Percentiles rank a stretch among this genome's conserved stretches.
These are phyloP conservation scores for Salix brachista DNA, from an alignment of 345 rosid genomes.

Conservation along the genomic window DNA sequence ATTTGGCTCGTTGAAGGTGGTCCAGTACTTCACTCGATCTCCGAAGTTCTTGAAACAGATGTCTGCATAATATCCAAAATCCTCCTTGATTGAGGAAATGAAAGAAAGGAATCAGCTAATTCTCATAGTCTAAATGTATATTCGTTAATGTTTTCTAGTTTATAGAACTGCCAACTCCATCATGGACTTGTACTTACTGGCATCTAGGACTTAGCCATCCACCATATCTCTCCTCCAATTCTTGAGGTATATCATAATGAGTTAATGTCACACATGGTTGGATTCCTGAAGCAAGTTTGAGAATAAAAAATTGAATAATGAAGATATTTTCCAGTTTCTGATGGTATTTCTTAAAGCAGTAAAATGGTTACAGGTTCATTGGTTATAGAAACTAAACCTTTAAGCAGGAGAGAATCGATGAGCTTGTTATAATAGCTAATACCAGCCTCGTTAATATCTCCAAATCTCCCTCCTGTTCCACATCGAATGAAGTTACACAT, in stretches of 20 bases:
- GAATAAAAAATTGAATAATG: no score
- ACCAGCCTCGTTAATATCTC: conserved; percentile 54
- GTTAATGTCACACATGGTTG: conserved; percentile 5
- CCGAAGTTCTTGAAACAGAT: conserved; percentile 19
- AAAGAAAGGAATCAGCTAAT: background rate
- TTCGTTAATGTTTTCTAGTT: no score
- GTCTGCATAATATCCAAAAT: conserved; percentile 20
- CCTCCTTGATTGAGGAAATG: conserved; percentile 15
- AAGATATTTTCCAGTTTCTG: no score
- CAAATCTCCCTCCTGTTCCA: conserved; percentile 60
- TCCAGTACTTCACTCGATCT: conserved; percentile 22
- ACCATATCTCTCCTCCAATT: conserved; percentile 10
- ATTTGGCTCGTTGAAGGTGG: conserved; percentile 23
- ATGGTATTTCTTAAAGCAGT: background rate
- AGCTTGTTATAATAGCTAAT: conserved; percentile 52
- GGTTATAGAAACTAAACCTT: conserved; percentile 27
- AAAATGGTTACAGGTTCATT: no score
- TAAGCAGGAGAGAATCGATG: conserved; percentile 47
- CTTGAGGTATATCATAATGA: conserved; percentile 12
- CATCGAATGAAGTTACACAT: background rate
- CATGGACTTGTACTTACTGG: background rate
- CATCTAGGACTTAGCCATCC: conserved; percentile 8
- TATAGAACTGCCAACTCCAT: no score
- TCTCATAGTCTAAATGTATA: no score
- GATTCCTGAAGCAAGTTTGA: background rate